Conservation (phyloP, 441 rosid genomes). For the Metrosideros polymorpha region DNA sequence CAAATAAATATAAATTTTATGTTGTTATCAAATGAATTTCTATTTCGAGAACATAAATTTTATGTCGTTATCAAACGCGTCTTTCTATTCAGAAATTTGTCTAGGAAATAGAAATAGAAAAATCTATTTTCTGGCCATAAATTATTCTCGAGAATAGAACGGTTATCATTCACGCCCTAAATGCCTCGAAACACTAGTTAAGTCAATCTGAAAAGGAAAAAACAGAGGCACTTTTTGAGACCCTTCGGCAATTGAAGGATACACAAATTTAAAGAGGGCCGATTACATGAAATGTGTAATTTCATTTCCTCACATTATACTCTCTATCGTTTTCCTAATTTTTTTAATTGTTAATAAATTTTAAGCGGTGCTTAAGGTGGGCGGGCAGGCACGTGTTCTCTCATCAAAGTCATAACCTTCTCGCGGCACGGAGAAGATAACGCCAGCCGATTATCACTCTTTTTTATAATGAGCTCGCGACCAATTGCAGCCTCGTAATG, state of each 20-base stretch:
- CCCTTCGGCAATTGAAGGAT: neutral
- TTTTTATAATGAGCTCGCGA: neutral
- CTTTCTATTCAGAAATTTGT: no score
- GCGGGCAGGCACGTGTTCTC: neutral
- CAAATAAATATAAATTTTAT: no score
- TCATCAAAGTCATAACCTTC: neutral
- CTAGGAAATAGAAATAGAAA: no score
- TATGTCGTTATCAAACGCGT: no score
- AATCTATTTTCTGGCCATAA: no score
- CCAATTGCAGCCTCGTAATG: slow-evolving; percentile 1
- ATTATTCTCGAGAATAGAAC: no score
- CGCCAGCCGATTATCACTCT: neutral
- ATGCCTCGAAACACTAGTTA: neutral
- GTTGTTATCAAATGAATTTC: no score
- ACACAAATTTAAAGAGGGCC: neutral
- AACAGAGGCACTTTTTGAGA: neutral
- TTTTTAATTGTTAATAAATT: neutral
- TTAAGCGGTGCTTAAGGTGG: neutral
- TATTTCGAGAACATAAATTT: no score
- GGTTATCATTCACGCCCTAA: no score
- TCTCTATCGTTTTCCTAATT: no score
- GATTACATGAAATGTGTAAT: neutral
- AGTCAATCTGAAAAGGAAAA: neutral
- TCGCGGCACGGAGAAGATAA: neutral
- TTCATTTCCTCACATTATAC: neutral